Base-by-base conservation (phyloP, 2,329 filamentous ascomycete species). In the Colletotrichum simmondsii region DNA sequence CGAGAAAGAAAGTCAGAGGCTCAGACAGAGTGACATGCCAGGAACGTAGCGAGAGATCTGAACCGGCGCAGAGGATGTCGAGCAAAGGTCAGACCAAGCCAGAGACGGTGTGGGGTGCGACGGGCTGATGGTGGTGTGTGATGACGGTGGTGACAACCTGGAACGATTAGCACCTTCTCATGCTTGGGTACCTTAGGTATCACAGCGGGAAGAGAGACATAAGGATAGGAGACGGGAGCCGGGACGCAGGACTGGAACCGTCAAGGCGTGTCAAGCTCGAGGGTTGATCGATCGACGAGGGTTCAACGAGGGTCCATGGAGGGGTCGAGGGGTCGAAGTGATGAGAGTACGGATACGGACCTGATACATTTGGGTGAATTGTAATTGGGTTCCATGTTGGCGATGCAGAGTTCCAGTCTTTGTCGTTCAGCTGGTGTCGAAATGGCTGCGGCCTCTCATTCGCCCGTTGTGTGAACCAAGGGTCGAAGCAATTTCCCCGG, bases 361-460 rank as follows among this genome's bases (percentile, higher is more conserved):
- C 5, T 19, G 7, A 26, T 28, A 24, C 12, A 28, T 53, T 30
- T 35, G n/a, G 61, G 8, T 30, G 14, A 26, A 24, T 11, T 12
- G 37, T 35, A 32, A 26, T 49, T n/a, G 42, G 42, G 19, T 49
- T 49, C 42, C 42, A 49, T 10, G 22, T 42, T 70, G 67, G 53
- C 10, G 52, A 59, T 30, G 60, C n/a, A 46, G 16, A n/a, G 32
- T 26, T 58, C 58, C 5, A 59, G 57, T 32, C n/a, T 5, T 42
- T 22, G 37, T 58, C n/a, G 59, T 63, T 71, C 66, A 72, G 70
- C 70, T 71, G 59, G 24, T n/a, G 53, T 63, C 14, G 32, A 46
- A 22, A 30, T 37, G 37, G 35, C 30, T 10, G 37, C 24, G 22
- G 53, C 32, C 7, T 54, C 66, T 28, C n/a, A 72, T 71, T 71